A percentile compares a stretch with the other conserved stretches of the same genome.
Evolutionary conservation across 2,329 filamentous ascomycete species (phyloP).

Genomic region (Alternaria viburni): DNA sequence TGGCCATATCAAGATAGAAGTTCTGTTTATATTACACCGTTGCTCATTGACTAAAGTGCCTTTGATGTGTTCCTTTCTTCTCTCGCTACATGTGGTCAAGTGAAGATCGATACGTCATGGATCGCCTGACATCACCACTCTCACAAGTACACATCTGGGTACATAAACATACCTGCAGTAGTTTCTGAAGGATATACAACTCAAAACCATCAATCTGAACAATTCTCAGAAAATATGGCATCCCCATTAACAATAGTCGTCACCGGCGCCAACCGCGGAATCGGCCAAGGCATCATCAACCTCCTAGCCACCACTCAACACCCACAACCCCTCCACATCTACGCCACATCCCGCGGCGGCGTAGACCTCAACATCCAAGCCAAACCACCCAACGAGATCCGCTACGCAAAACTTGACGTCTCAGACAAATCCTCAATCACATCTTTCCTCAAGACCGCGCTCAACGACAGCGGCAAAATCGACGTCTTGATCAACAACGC

Average conservation of each 20-base stretch:
- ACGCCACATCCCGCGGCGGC: slow-evolving; percentile 29
- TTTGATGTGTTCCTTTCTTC: neutral
- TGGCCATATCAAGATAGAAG: neutral
- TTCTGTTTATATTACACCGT: neutral
- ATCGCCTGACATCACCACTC: slow-evolving; percentile 7
- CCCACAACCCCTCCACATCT: slow-evolving; percentile 18
- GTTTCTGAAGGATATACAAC: neutral
- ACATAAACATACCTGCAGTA: neutral
- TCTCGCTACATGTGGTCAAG: neutral
- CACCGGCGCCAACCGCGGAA: slow-evolving; percentile 30
- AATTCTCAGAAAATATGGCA: slow-evolving; percentile 5
- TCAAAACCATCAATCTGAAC: neutral
- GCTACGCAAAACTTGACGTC: slow-evolving; percentile 24
- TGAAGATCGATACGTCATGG: slow-evolving; percentile 6
- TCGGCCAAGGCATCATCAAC: slow-evolving; percentile 30
- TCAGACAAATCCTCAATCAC: slow-evolving; percentile 18
- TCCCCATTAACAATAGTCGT: slow-evolving; percentile 25
- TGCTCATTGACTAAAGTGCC: neutral
- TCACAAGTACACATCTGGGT: neutral
- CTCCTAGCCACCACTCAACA: slow-evolving; percentile 24
- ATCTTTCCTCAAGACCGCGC: slow-evolving; percentile 12
- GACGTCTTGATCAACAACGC: slow-evolving; percentile 34
- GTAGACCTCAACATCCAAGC: slow-evolving; percentile 13
- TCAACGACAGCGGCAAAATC: slow-evolving; percentile 8
- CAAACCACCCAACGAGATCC: slow-evolving; percentile 11